A percentile compares a stretch with the other conserved stretches of the same genome.
Conservation (phyloP, 305 asterid genomes). For the Rubia tinctorum region DNA sequence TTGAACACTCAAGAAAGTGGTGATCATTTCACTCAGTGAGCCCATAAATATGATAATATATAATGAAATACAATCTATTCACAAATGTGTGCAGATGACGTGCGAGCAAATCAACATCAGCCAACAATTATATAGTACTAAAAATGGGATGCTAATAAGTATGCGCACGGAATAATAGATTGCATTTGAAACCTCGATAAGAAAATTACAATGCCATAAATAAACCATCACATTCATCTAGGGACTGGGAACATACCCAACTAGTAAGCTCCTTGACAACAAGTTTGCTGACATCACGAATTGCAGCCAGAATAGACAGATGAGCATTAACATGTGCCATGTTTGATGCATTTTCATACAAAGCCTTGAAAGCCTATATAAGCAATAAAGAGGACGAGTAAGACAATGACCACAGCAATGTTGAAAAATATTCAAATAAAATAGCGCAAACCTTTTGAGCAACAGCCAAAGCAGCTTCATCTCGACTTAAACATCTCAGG, state of each 20-base stretch:
- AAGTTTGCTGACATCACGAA: constrained; percentile 98
- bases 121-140: neutral
- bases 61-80: neutral
- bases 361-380: constrained; percentile 82
- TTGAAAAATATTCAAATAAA: constrained; percentile 14
- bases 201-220: neutral
- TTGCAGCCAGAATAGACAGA: constrained; percentile 77
- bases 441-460: constrained; percentile 73
- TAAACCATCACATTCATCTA: neutral
- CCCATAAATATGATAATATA: neutral
- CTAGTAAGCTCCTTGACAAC: constrained; percentile 97
- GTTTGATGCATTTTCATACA: constrained; percentile 83
- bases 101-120: neutral
- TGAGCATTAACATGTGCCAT: constrained; percentile 69
- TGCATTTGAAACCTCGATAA: neutral
- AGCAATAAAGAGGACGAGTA: constrained; percentile 13
- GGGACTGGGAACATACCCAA: constrained; percentile 64
- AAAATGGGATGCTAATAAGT: neutral
- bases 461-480: constrained; percentile 96
- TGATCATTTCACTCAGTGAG: neutral
- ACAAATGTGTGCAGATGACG: neutral
- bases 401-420: constrained; percentile 15
- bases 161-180: neutral
- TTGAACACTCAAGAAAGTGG: neutral
- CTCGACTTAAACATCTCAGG: constrained; percentile 88